These are phyloP conservation scores for Pharnaceum exiguum DNA, from an alignment of 148 eudicot species.

Conservation along the genomic window DNA sequence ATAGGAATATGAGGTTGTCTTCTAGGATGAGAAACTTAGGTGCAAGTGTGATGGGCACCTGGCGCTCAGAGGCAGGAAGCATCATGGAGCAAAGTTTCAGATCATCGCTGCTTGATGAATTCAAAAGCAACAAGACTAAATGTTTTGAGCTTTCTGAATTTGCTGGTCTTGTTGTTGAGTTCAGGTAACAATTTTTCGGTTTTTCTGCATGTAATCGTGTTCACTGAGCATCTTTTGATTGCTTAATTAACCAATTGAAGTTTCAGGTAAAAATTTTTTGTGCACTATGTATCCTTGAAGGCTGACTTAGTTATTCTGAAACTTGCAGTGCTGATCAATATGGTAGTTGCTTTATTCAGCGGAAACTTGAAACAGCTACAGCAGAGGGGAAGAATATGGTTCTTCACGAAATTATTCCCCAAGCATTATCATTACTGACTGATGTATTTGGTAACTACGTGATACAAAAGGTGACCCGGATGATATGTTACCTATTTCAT, in stretches of 20 bases:
- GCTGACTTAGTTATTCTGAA: no score
- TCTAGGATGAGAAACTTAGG: constrained; percentile 68
- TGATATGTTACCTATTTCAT: neutral
- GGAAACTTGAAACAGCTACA: constrained; percentile 77
- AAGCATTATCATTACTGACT: constrained; percentile 75
- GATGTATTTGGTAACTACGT: constrained; percentile 99
- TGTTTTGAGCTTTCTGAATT: constrained; percentile 77
- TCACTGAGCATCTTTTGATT: neutral
- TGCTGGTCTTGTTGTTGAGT: constrained; percentile 70
- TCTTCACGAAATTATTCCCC: constrained; percentile 79
- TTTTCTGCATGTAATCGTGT: neutral
- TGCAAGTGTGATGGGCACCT: constrained; percentile 55
- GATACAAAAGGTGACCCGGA: constrained; percentile 66
- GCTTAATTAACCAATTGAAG: neutral
- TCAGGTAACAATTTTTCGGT: constrained; percentile 80
- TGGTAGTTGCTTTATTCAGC: constrained; percentile 96
- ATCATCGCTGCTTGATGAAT: constrained; percentile 79
- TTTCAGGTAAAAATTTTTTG: neutral
- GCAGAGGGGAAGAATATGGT: constrained; percentile 76
- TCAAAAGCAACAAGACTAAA: constrained; percentile 61
- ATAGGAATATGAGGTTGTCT: constrained; percentile 53
- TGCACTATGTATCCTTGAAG: no score
- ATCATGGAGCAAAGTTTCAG: constrained; percentile 53
- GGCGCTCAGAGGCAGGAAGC: constrained; percentile 55
- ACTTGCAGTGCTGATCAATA: constrained; percentile 86